Percentiles rank a stretch among this genome's conserved stretches.
These are phyloP conservation scores for Metarhizium humberi DNA, from an alignment of 2,329 filamentous ascomycete genomes.

Conservation along the genomic window DNA sequence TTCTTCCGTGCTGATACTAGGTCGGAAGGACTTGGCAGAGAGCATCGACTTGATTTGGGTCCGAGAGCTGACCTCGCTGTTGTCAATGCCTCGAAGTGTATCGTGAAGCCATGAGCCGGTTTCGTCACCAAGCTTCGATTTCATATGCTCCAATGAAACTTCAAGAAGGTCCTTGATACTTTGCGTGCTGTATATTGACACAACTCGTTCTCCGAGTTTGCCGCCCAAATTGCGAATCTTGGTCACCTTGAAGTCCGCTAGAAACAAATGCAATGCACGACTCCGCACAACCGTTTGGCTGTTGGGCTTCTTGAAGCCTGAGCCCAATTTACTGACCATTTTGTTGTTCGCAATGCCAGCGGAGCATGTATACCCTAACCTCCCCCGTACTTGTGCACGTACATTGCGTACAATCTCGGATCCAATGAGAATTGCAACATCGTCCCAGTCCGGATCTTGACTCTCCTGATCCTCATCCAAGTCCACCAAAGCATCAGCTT, in stretches of 20 bases:
- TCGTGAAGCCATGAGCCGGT: conserved; percentile 80
- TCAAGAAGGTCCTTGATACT: conserved; percentile 64
- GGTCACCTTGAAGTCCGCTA: conserved; percentile 81
- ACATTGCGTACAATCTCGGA: conserved; percentile 81
- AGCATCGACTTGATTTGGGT: conserved; percentile 97
- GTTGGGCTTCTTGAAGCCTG: conserved; percentile 86
- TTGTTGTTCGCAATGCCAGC: conserved; percentile 86
- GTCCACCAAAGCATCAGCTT: conserved; percentile 72
- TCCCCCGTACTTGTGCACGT: conserved; percentile 56
- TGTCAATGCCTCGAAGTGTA: conserved; percentile 76
- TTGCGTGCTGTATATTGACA: conserved; percentile 73
- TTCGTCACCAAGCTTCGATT: conserved; percentile 71
- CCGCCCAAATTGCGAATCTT: conserved; percentile 94
- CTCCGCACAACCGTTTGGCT: conserved; percentile 90
- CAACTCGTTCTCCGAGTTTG: conserved; percentile 82
- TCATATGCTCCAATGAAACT: conserved; percentile 65
- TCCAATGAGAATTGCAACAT: conserved; percentile 76
- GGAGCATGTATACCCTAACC: conserved; percentile 82
- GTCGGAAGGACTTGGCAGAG: conserved; percentile 89
- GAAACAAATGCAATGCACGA: conserved; percentile 68
- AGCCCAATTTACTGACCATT: conserved; percentile 89
- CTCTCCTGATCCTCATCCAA: conserved; percentile 67
- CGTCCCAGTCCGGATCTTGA: conserved; percentile 90
- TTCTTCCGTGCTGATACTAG: conserved; percentile 67
- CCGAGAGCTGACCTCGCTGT: conserved; percentile 78